Evolutionary conservation across 495 filamentous ascomycete genomes (phyloP), one percentile per base, ranked within the genome.

Genomic region (Immersiella caudata): DNA sequence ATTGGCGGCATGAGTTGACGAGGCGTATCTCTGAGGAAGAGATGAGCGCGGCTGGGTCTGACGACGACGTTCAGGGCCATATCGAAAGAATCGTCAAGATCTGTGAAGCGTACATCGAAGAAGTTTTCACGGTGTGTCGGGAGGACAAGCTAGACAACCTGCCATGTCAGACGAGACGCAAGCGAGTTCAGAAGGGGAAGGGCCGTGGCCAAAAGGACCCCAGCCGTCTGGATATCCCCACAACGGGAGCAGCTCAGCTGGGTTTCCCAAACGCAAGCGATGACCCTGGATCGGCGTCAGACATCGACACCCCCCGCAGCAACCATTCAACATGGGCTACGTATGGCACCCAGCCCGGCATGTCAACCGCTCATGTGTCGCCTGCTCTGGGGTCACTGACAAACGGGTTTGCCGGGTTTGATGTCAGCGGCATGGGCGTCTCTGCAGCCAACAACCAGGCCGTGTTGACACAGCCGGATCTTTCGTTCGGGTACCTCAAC

Each of bases 281-380:
- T 26, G 66, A 24, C 21, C 50, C 62, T 56, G 65, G 62, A 35
- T 25, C 62, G n/a, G 49, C 67, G 14, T 69, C 67, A 35, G 66
- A 63, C 18, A 21, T 65, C 6, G 62, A 65, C 20, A 66, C 58
- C 5, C 33, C 59, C 50, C 65, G 59, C 21, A 68, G 67, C 46
- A 58, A 40, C 56, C 29, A 54, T 12, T 69, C 67, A 0, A 66
- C 63, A 54, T 16, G 67, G 55, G 16, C 67, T 59, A 27, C 20
- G 29, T 25, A 18, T 52, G 16, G 20, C 20, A 27, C 21, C 52
- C 21, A 24, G 11, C 9, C 52, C 22, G 25, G 52, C 52, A 8
- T 56, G 59, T 25, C 55, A 66, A 26, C 6, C 55, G 54, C 63
- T 25, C n/a, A 58, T 49, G 22, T 46, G 40, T 46, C 40, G 14